Percentiles rank a stretch among this genome's conserved stretches.
These are phyloP conservation scores for Fusarium sp. DNA, from an alignment of 2,329 filamentous ascomycete species.

Conservation along the genomic window DNA sequence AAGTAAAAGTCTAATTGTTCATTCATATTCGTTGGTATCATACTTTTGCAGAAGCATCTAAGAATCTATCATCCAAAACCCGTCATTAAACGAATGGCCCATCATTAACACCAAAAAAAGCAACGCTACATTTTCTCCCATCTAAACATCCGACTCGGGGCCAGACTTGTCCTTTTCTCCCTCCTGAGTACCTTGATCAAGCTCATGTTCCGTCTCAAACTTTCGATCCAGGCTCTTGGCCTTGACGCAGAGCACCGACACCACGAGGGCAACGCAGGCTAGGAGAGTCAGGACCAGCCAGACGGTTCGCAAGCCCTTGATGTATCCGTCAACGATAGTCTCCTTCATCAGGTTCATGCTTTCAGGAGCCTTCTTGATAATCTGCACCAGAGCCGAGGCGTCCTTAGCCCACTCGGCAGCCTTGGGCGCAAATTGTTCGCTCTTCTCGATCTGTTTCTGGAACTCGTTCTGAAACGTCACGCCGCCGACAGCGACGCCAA, in stretches of 20 bases:
- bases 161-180: slow-evolving; percentile 7
- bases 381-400: slow-evolving; percentile 67
- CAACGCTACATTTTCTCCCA: not conserved
- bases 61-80: not conserved
- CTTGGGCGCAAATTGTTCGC: slow-evolving; percentile 57
- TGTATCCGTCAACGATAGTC: slow-evolving; percentile 48
- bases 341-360: slow-evolving; percentile 35
- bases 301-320: slow-evolving; percentile 47
- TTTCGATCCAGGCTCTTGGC: slow-evolving; percentile 38
- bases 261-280: slow-evolving; percentile 36
- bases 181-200: not conserved
- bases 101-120: not conserved
- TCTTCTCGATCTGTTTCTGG: slow-evolving; percentile 59
- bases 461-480: slow-evolving; percentile 78
- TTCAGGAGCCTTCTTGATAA: slow-evolving; percentile 54
- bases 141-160: slow-evolving; percentile 19
- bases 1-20: not conserved
- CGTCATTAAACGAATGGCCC: not conserved
- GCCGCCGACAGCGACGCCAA: slow-evolving; percentile 75
- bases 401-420: slow-evolving; percentile 64
- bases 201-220: slow-evolving; percentile 37
- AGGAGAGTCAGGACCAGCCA: slow-evolving; percentile 49
- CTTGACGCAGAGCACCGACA: slow-evolving; percentile 28
- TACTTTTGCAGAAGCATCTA: not conserved
- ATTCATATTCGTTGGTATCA: not conserved